These are phyloP conservation scores for Trapa incisa DNA, from an alignment of 345 rosid genomes.

Conservation along the genomic window DNA sequence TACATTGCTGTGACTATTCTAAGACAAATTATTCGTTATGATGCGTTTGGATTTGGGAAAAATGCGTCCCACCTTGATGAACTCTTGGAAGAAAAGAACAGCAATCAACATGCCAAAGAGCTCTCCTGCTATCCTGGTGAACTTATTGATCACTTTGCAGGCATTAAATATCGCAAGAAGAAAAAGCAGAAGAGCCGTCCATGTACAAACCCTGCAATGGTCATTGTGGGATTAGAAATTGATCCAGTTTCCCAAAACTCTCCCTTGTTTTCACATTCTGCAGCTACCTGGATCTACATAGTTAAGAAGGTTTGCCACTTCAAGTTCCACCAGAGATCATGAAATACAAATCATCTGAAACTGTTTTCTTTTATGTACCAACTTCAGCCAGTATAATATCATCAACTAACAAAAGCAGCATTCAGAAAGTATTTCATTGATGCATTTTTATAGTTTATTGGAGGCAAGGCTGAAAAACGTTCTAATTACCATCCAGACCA, in stretches of 20 bases:
- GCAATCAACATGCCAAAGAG: constrained; percentile 32
- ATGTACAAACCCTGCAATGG: constrained; percentile 24
- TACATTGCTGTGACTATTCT: not conserved
- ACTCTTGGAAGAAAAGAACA: constrained; percentile 27
- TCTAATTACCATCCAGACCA: constrained; percentile 31
- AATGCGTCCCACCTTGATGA: constrained; percentile 17
- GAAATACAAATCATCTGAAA: too few relatives aligned
- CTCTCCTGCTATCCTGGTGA: constrained; percentile 33
- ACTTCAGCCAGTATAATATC: too few relatives aligned
- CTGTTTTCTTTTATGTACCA: too few relatives aligned
- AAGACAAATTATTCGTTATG: not conserved
- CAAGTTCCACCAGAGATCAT: too few relatives aligned
- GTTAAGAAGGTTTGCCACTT: too few relatives aligned
- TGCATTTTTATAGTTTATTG: too few relatives aligned
- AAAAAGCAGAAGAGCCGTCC: constrained; percentile 25
- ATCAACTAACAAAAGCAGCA: too few relatives aligned
- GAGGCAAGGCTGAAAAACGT: not conserved
- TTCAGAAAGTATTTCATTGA: too few relatives aligned
- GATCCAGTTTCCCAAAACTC: too few relatives aligned
- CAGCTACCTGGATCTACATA: not conserved
- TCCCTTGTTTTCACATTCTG: not conserved
- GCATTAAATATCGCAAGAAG: constrained; percentile 26
- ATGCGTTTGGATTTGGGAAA: not conserved
- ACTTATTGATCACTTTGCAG: constrained; percentile 19
- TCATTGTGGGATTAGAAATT: too few relatives aligned